A percentile compares a stretch with the other conserved stretches of the same genome.
Conservation (phyloP, 345 rosid species). For the Boechera retrofracta region DNA sequence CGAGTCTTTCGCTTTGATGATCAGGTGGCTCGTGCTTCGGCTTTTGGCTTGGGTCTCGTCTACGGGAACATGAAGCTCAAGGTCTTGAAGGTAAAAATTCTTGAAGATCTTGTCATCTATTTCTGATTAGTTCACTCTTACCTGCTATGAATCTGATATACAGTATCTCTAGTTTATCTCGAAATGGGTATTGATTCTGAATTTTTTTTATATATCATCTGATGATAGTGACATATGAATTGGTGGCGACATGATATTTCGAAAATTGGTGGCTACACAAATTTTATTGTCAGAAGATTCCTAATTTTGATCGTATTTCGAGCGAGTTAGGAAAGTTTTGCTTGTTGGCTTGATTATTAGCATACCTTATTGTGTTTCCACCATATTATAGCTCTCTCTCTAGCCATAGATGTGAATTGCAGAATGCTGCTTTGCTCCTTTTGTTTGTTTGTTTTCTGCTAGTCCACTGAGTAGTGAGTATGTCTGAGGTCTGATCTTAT, state of each 20-base stretch:
- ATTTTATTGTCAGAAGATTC: neutral
- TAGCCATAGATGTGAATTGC: neutral
- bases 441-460: conserved; percentile 21
- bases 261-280: neutral
- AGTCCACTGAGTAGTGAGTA: neutral
- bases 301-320: neutral
- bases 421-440: neutral
- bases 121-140: neutral
- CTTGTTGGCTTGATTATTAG: neutral
- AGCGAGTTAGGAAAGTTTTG: neutral
- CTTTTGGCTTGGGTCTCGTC: conserved; percentile 70
- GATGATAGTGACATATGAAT: conserved; percentile 10
- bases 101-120: neutral
- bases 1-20: conserved; percentile 9
- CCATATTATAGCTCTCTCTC: neutral
- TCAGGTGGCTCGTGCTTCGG: conserved; percentile 92
- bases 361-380: conserved; percentile 3
- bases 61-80: conserved; percentile 88
- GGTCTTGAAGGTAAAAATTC: conserved; percentile 66
- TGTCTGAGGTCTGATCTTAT: neutral
- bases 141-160: conserved; percentile 17
- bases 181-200: neutral
- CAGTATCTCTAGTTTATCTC: neutral
- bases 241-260: neutral
- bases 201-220: neutral